Percentiles rank a stretch among this genome's conserved stretches.
Evolutionary conservation across 2,329 filamentous ascomycete species (phyloP).

Genomic region (Stagonosporopsis rhizophila): DNA sequence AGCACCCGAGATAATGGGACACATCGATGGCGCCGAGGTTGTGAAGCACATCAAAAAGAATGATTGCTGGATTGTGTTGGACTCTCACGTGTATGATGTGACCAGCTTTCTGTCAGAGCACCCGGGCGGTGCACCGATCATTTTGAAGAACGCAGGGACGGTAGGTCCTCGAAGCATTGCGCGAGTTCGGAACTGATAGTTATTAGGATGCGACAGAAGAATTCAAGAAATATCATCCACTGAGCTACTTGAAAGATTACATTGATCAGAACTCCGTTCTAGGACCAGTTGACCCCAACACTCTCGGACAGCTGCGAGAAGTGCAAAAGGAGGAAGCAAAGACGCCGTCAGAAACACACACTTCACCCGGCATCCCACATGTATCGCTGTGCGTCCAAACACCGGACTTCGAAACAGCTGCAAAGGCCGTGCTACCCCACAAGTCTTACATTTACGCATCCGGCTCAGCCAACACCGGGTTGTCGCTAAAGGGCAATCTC

Average conservation of each 20-base stretch:
- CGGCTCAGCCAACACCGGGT: conserved; percentile 44
- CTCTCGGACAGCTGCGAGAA: conserved; percentile 35
- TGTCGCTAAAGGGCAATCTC: conserved; percentile 41
- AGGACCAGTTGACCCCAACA: conserved; percentile 43
- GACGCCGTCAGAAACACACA: conserved; percentile 26
- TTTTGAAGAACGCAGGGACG: conserved; percentile 53
- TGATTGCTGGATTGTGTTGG: conserved; percentile 70
- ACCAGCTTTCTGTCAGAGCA: conserved; percentile 68
- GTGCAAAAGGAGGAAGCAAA: conserved; percentile 31
- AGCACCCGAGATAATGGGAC: conserved; percentile 23
- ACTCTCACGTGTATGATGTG: conserved; percentile 72
- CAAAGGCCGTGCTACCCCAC: conserved; percentile 41
- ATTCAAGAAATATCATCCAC: conserved; percentile 46
- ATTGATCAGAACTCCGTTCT: conserved; percentile 37
- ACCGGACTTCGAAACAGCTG: conserved; percentile 43
- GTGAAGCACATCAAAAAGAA: conserved; percentile 44
- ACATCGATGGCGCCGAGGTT: conserved; percentile 44
- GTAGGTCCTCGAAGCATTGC: conserved; percentile 30
- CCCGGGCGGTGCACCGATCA: conserved; percentile 63
- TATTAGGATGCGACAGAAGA: conserved; percentile 44
- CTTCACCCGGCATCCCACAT: conserved; percentile 37
- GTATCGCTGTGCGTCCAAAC: conserved; percentile 40
- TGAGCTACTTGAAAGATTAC: conserved; percentile 40
- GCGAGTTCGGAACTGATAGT: conserved; percentile 10
- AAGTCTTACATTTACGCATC: conserved; percentile 47